These are phyloP conservation scores for Ophiosphaerella herpotricha DNA, from an alignment of 2,329 filamentous ascomycete genomes.

Conservation along the genomic window DNA sequence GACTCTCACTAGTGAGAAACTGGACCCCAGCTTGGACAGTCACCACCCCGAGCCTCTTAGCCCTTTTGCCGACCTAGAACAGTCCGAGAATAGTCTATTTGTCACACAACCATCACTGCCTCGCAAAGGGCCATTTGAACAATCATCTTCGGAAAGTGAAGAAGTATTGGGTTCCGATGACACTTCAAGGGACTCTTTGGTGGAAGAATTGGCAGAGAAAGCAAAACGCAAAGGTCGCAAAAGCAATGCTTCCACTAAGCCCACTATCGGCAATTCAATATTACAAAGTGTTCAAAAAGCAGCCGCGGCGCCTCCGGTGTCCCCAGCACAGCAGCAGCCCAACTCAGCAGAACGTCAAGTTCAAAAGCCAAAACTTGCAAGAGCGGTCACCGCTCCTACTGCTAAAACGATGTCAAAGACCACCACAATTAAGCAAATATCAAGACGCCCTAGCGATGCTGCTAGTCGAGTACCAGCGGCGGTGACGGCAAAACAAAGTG, in stretches of 20 bases:
- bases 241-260: neutral
- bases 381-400: neutral
- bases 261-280: conserved; percentile 1
- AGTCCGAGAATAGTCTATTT: neutral
- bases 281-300: neutral
- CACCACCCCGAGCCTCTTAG: neutral
- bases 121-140: conserved; percentile 18
- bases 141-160: conserved; percentile 22
- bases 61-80: neutral
- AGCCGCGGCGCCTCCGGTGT: neutral
- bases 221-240: neutral
- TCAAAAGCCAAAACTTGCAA: neutral
- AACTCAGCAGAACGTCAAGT: neutral
- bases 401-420: neutral
- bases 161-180: conserved; percentile 3
- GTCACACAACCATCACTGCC: conserved; percentile 1
- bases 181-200: conserved; percentile 7
- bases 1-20: neutral
- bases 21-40: conserved; percentile 6
- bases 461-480: neutral
- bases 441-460: neutral
- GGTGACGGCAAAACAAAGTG: neutral
- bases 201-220: conserved; percentile 8
- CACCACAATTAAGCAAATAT: neutral
- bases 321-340: neutral